phyloP scores from a whole-genome alignment of 306 rosid genomes.

The Citrullus amarus region DNA sequence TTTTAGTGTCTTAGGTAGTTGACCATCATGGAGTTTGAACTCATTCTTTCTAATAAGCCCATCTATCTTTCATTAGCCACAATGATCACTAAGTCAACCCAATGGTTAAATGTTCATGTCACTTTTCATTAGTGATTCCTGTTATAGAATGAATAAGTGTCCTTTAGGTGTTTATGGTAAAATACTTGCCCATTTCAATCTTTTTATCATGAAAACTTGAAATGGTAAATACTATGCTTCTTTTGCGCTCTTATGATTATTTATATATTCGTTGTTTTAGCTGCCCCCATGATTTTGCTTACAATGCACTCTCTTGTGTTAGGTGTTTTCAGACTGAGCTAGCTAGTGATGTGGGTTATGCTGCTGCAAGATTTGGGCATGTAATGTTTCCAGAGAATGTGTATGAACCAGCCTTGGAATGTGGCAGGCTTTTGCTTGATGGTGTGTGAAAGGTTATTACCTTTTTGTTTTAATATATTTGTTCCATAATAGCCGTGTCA shows the following conservation, averaged over 20 bases:
- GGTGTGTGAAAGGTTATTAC: conserved; percentile 73
- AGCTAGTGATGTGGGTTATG: conserved; percentile 85
- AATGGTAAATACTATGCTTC: neutral
- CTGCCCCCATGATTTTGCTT: conserved; percentile 35
- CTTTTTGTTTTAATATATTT: conserved; percentile 1
- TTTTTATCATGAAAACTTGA: neutral
- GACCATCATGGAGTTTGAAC: neutral
- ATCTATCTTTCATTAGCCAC: neutral
- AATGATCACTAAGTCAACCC: neutral
- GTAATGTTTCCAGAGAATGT: conserved; percentile 98
- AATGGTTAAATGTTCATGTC: neutral
- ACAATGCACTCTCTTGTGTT: conserved; percentile 33
- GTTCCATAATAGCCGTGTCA: conserved; percentile 6
- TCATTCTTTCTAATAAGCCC: neutral
- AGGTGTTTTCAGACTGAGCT: conserved; percentile 97
- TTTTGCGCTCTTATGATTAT: neutral
- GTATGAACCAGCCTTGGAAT: conserved; percentile 75
- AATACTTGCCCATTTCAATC: neutral
- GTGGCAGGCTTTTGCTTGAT: conserved; percentile 89
- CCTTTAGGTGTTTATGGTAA: neutral
- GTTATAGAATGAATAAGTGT: neutral
- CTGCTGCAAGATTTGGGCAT: conserved; percentile 94
- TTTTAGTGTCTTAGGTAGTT: neutral
- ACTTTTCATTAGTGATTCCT: neutral
- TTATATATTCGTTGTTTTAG: neutral